Conservation (phyloP, 2,329 filamentous ascomycete species). For the Geosmithia putterillii region DNA sequence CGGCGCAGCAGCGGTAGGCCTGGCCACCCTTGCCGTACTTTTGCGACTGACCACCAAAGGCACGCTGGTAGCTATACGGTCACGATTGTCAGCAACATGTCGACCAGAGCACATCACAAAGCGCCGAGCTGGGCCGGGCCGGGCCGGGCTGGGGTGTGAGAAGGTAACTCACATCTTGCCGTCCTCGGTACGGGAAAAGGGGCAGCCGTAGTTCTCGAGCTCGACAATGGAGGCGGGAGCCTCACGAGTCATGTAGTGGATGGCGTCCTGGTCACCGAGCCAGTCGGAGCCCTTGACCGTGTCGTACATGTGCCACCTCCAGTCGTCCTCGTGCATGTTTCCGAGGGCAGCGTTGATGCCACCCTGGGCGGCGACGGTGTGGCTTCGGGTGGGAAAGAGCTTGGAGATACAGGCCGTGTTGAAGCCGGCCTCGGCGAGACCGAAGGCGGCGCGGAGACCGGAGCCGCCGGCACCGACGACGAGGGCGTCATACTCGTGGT, state of each 20-base stretch:
- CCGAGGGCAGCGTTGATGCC: slow-evolving; percentile 82
- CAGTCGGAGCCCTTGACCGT: slow-evolving; percentile 97
- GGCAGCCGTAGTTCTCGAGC: slow-evolving; percentile 94
- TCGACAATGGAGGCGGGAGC: slow-evolving; percentile 85
- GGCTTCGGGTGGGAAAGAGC: slow-evolving; percentile 75
- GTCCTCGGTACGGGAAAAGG: slow-evolving; percentile 91
- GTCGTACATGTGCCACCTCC: slow-evolving; percentile 99
- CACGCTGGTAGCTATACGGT: slow-evolving; percentile 73
- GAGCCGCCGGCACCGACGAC: slow-evolving; percentile 80
- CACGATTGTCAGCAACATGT: slow-evolving; percentile 7
- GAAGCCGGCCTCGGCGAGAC: slow-evolving; percentile 78
- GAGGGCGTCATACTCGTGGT: slow-evolving; percentile 97
- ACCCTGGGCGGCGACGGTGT: slow-evolving; percentile 73
- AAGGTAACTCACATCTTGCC: slow-evolving; percentile 64
- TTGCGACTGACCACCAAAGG: slow-evolving; percentile 94
- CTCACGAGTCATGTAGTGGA: slow-evolving; percentile 97
- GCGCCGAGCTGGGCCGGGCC: neutral
- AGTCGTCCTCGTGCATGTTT: slow-evolving; percentile 98
- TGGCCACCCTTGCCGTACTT: slow-evolving; percentile 94
- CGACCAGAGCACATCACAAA: too few relatives aligned
- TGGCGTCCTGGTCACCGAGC: slow-evolving; percentile 94
- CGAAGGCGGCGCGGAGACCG: slow-evolving; percentile 72
- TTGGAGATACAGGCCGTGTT: slow-evolving; percentile 83
- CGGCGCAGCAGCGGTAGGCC: slow-evolving; percentile 93
- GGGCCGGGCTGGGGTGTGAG: neutral